phyloP scores from a whole-genome alignment of 176 grass and related monocot species.

The Triticum dicoccoides region DNA sequence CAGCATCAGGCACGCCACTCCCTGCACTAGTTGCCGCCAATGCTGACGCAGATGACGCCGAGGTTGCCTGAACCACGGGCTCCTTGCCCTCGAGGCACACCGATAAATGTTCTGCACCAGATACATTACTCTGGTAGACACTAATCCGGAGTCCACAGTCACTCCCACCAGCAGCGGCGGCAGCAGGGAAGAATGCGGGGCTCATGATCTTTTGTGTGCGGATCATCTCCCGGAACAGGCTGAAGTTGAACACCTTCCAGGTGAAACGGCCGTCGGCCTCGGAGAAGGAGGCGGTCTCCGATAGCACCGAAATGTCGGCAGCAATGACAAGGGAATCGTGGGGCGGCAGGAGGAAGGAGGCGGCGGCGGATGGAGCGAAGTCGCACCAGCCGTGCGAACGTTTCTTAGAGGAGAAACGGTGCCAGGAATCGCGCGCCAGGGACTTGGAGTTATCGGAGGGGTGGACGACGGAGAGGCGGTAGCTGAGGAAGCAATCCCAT shows the following conservation, averaged over 20 bases:
- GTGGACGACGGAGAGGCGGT: constrained; percentile 71
- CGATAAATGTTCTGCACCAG: constrained; percentile 73
- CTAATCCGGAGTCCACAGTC: constrained; percentile 83
- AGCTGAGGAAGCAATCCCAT: constrained; percentile 91
- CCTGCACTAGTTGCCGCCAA: constrained; percentile 3
- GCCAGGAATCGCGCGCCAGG: constrained; percentile 78
- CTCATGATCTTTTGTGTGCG: constrained; percentile 95
- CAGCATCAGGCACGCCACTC: constrained; percentile 39
- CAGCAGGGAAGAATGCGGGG: constrained; percentile 65
- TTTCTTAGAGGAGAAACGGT: constrained; percentile 94
- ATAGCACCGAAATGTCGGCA: constrained; percentile 75
- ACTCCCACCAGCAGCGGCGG: constrained; percentile 25
- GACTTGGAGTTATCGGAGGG: constrained; percentile 61
- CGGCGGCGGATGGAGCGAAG: constrained; percentile 56
- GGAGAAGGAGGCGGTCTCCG: constrained; percentile 56
- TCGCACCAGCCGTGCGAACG: constrained; percentile 96
- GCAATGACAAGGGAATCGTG: constrained; percentile 68
- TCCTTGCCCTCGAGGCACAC: constrained; percentile 96
- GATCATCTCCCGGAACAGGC: constrained; percentile 77
- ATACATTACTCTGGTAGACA: constrained; percentile 75
- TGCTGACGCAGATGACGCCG: constrained; percentile 24
- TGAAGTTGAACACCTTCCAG: constrained; percentile 90
- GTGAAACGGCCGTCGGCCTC: constrained; percentile 75
- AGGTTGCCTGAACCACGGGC: constrained; percentile 29
- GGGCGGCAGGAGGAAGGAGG: constrained; percentile 50